Evolutionary conservation across 805 yeast species (phyloP).

Genomic region (Wickerhamiella parazyma): DNA sequence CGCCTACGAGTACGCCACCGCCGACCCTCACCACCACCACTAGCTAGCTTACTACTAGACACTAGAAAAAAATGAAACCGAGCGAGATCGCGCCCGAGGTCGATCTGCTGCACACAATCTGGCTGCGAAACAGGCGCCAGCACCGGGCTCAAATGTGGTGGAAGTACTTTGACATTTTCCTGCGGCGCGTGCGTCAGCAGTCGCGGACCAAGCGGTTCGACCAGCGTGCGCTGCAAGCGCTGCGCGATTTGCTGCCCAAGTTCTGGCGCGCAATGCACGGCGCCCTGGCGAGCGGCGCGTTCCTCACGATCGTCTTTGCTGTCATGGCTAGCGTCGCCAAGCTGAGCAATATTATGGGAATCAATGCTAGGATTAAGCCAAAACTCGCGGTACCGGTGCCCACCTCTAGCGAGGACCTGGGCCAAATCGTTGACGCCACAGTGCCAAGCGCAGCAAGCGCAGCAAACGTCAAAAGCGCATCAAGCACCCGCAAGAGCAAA

Average conservation of each 20-base stretch:
- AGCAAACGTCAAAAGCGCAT: not conserved
- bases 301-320: slow-evolving; percentile 57
- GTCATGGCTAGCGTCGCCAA: slow-evolving; percentile 44
- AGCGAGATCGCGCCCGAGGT: slow-evolving; percentile 34
- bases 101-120: slow-evolving; percentile 44
- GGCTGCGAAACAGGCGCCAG: slow-evolving; percentile 65
- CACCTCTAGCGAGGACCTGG: slow-evolving; percentile 4
- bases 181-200: slow-evolving; percentile 31
- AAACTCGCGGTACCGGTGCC: not conserved
- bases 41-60: not conserved
- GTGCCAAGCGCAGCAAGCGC: too few relatives aligned
- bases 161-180: slow-evolving; percentile 49
- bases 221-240: slow-evolving; percentile 18
- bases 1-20: slow-evolving; percentile 37
- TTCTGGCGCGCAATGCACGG: slow-evolving; percentile 52
- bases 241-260: slow-evolving; percentile 30
- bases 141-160: slow-evolving; percentile 69
- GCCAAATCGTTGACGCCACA: not conserved
- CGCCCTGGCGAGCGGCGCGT: slow-evolving; percentile 63
- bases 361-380: not conserved
- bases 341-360: slow-evolving; percentile 24
- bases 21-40: slow-evolving; percentile 14
- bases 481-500: not conserved
- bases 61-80: slow-evolving; percentile 1
- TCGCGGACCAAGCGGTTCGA: slow-evolving; percentile 10